Evolutionary conservation across 257 asterid genomes (phyloP), one percentile per base, ranked within the genome.

Genomic region (Solanum lignicaule): DNA sequence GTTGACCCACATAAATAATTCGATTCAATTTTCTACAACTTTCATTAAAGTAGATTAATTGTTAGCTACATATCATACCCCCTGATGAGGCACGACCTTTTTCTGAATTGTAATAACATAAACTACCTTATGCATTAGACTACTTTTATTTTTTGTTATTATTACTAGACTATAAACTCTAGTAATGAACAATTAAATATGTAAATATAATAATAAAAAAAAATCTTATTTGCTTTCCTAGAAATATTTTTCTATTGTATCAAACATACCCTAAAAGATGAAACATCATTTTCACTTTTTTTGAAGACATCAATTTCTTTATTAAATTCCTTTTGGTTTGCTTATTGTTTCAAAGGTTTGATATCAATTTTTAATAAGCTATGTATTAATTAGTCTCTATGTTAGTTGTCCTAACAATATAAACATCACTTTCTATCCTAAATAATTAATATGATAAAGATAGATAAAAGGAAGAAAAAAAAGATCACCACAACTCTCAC

Each of bases 61-160:
- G 20, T 6, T 9, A 6, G 9, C 65, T 55, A 48, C 58, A 48
- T 48, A 18, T 55, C n/a, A 18, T 21, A 55, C 62, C 65, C 65
- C n/a, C n/a, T 5, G 1, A 55, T 55, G 10, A 55, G 10, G 10
- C 3, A 0, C 11, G 0, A 7, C 9, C 11, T 18, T 55, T 55
- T 55, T 18, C 2, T 55, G 10, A 18, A 52, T 2, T 52, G 8
- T 52, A 18, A 52, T 18, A 55, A 18, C 9, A 55, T 55, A 55
- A 55, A 55, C 23, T 55, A 20, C 10, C 23, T 55, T 20, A 55
- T 18, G 23, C 65, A 55, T 55, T 5, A 18, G 9, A 20, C 10
- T 55, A 18, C 0, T 55, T 55, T 55, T 55, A 15, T 55, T 18
- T 18, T 18, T 55, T 6, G 25, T 55, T 55, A 15, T 15, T 48